Evolutionary conservation across 2,329 filamentous ascomycete species (phyloP).

Genomic region (Cladosporium sphaerospermum): DNA sequence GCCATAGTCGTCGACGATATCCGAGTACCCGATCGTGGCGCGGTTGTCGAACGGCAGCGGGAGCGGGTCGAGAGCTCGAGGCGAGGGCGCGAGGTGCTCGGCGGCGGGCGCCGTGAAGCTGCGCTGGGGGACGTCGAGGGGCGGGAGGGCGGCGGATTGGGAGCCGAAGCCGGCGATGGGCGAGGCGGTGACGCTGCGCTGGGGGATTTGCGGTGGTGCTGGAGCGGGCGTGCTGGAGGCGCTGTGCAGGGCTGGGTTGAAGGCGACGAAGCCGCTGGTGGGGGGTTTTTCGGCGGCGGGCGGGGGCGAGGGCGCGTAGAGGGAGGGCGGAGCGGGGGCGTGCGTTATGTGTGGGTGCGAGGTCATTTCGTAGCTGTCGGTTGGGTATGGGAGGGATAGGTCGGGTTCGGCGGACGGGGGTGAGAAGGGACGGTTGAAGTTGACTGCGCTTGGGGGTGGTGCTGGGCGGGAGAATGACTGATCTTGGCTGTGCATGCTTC

Average conservation of each 20-base stretch:
- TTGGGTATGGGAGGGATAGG: constrained; percentile 9
- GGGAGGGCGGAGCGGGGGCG: constrained; percentile 13
- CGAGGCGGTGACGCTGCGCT: constrained; percentile 17
- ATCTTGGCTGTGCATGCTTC: constrained; percentile 24
- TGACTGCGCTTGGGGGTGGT: constrained; percentile 9
- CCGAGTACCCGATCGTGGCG: constrained; percentile 8
- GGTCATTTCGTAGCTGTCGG: constrained; percentile 30
- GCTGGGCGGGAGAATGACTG: constrained; percentile 18
- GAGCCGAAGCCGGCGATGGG: not conserved
- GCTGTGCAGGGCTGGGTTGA: constrained; percentile 23
- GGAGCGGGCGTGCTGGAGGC: constrained; percentile 13
- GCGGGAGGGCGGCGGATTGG: constrained; percentile 9
- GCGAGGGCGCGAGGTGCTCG: not conserved
- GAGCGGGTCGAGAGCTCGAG: not conserved
- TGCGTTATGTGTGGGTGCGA: constrained; percentile 5
- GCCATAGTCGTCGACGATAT: constrained; percentile 10
- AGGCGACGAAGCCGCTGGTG: constrained; percentile 25
- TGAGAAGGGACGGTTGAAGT: constrained; percentile 16
- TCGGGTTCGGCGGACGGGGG: constrained; percentile 12
- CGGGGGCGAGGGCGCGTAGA: constrained; percentile 10
- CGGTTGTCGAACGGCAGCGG: not conserved
- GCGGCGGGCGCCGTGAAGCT: constrained; percentile 19
- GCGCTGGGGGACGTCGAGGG: constrained; percentile 15
- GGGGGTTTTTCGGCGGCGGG: constrained; percentile 4
- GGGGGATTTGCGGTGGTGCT: constrained; percentile 12